phyloP scores from a whole-genome alignment of 495 filamentous ascomycete species.

The Xylaria cubensis region DNA sequence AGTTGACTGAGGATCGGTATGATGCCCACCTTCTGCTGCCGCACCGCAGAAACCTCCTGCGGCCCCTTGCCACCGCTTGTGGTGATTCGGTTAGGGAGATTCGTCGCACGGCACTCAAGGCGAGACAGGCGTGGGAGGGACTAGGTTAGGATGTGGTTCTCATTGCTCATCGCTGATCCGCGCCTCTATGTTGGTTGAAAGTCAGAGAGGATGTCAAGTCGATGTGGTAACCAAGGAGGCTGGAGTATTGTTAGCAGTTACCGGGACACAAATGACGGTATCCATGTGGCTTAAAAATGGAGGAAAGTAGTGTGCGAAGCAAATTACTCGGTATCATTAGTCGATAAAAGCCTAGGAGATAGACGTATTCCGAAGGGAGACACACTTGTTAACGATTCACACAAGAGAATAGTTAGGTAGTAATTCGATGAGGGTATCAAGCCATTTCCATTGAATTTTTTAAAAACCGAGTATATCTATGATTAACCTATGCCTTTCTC shows the following conservation, averaged over 20 bases:
- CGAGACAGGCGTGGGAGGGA: conserved; percentile 52
- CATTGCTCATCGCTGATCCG: not conserved
- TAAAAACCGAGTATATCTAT: conserved; percentile 21
- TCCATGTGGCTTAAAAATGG: not conserved
- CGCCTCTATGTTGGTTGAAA: not conserved
- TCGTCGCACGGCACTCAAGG: conserved; percentile 46
- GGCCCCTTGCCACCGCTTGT: conserved; percentile 50
- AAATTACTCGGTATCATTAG: not conserved
- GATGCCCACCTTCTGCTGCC: conserved; percentile 48
- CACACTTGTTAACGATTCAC: not conserved
- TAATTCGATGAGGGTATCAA: conserved; percentile 23
- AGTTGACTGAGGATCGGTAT: conserved; percentile 44
- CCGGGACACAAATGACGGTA: not conserved
- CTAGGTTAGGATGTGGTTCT: conserved; percentile 23
- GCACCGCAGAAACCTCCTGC: conserved; percentile 42
- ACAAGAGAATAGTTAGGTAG: not conserved
- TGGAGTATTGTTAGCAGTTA: not conserved
- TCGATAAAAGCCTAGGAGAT: not conserved
- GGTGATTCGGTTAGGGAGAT: conserved; percentile 54
- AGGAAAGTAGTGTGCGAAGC: not conserved
- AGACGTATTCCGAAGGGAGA: not conserved
- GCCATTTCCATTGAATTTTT: conserved; percentile 16
- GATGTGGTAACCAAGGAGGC: not conserved
- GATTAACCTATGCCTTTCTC: conserved; percentile 49
- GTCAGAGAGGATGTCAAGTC: not conserved